Conservation (phyloP, 352 stramenopile species). For the Phytophthora pistaciae region DNA sequence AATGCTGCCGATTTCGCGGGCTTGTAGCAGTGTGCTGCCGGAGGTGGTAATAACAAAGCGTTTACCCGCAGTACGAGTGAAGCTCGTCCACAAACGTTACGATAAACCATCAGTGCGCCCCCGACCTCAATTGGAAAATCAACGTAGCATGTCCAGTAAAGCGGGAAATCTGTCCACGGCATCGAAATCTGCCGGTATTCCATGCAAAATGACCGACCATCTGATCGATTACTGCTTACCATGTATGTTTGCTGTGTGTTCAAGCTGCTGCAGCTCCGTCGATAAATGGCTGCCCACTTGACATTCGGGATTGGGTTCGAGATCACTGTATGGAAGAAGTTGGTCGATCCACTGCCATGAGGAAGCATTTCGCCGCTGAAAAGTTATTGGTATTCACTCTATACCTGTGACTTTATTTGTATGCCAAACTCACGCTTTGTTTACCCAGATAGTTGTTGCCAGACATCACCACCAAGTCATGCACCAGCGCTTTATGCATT, state of each 20-base stretch:
- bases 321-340: conserved; percentile 64
- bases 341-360: conserved; percentile 28
- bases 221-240: not conserved
- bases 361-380: conserved; percentile 47
- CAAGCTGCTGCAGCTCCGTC: conserved; percentile 1
- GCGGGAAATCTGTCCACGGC: not conserved
- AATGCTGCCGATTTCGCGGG: conserved; percentile 2
- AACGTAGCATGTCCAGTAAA: conserved; percentile 1
- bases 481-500: conserved; percentile 34
- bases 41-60: conserved; percentile 15
- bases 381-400: conserved; percentile 47
- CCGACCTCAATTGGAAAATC: not conserved
- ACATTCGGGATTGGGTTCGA: conserved; percentile 50
- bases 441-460: conserved; percentile 28
- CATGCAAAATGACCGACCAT: not conserved
- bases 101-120: not conserved
- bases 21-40: conserved; percentile 7
- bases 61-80: not conserved
- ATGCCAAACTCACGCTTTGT: not conserved
- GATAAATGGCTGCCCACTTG: conserved; percentile 6
- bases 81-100: not conserved
- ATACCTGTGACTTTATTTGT: not conserved
- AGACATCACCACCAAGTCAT: conserved; percentile 10
- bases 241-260: not conserved
- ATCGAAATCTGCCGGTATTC: not conserved